These are phyloP conservation scores for Brasenia schreberi DNA, from an alignment of 164 flowering plant genomes.

Conservation along the genomic window DNA sequence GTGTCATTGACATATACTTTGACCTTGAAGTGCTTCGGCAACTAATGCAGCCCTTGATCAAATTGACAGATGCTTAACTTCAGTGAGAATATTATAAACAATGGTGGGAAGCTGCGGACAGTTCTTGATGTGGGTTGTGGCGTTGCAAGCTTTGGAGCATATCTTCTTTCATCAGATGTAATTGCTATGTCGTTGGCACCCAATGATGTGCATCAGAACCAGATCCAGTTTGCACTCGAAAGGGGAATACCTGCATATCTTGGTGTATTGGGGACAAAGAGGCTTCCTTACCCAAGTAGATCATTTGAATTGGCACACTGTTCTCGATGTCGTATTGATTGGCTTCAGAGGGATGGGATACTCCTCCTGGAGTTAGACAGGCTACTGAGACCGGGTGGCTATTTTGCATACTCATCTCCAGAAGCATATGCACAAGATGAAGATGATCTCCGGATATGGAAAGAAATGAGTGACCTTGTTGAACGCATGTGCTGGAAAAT, in stretches of 20 bases:
- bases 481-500: constrained; percentile 90
- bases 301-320: constrained; percentile 94
- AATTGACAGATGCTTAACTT: constrained; percentile 76
- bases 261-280: constrained; percentile 78
- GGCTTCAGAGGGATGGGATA: constrained; percentile 89
- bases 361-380: constrained; percentile 91
- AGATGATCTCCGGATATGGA: constrained; percentile 79
- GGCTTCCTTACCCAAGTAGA: constrained; percentile 91
- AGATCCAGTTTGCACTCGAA: constrained; percentile 92
- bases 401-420: constrained; percentile 92
- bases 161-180: constrained; percentile 64
- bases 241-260: constrained; percentile 93
- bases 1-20: not conserved
- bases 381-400: constrained; percentile 87
- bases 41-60: not conserved
- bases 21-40: not conserved
- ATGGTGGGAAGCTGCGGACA: constrained; percentile 60
- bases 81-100: constrained; percentile 47
- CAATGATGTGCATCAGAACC: constrained; percentile 90
- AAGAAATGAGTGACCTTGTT: constrained; percentile 80
- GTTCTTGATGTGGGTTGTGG: constrained; percentile 95
- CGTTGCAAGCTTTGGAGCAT: constrained; percentile 90
- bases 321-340: constrained; percentile 90
- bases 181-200: constrained; percentile 89
- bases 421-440: constrained; percentile 97